phyloP scores from a whole-genome alignment of 2,329 filamentous ascomycete species.

The Paecilomyces dactylethromorphus region DNA sequence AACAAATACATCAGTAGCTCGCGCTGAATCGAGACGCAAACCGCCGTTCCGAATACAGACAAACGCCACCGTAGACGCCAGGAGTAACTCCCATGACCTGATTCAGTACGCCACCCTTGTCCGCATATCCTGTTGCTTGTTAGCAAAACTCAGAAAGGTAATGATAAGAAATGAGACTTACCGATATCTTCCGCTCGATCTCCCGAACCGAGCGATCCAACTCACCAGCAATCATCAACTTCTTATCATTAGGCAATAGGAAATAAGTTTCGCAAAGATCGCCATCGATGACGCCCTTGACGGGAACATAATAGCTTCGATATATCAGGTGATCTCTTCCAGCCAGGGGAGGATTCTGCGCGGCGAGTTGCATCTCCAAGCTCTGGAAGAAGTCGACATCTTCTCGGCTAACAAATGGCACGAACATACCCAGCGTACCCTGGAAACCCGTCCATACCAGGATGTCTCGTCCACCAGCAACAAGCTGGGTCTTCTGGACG shows the following conservation, averaged over 20 bases:
- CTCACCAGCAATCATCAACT: conserved; percentile 90
- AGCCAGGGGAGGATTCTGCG: conserved; percentile 78
- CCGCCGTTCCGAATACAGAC: not conserved
- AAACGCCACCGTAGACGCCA: conserved; percentile 8
- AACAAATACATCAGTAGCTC: not conserved
- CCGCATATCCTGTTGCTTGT: conserved; percentile 44
- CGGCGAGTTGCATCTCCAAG: conserved; percentile 79
- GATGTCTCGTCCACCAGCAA: conserved; percentile 86
- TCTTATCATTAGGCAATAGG: conserved; percentile 76
- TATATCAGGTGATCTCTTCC: conserved; percentile 95
- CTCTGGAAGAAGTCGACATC: conserved; percentile 98
- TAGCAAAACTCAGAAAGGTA: conserved; percentile 10
- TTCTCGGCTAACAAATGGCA: conserved; percentile 85
- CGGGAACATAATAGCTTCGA: conserved; percentile 88
- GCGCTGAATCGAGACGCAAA: not conserved
- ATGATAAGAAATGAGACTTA: conserved; percentile 25
- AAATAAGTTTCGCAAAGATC: conserved; percentile 92
- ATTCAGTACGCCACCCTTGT: conserved; percentile 50
- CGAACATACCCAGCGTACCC: conserved; percentile 86
- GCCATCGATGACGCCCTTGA: conserved; percentile 94
- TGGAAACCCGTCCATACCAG: conserved; percentile 91
- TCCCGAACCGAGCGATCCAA: conserved; percentile 84
- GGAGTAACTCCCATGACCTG: not conserved
- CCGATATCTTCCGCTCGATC: conserved; percentile 91
- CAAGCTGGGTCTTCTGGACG: conserved; percentile 80